Evolutionary conservation across 106 monocot species (phyloP).

Genomic region (Alisma plantagoaquatica): DNA sequence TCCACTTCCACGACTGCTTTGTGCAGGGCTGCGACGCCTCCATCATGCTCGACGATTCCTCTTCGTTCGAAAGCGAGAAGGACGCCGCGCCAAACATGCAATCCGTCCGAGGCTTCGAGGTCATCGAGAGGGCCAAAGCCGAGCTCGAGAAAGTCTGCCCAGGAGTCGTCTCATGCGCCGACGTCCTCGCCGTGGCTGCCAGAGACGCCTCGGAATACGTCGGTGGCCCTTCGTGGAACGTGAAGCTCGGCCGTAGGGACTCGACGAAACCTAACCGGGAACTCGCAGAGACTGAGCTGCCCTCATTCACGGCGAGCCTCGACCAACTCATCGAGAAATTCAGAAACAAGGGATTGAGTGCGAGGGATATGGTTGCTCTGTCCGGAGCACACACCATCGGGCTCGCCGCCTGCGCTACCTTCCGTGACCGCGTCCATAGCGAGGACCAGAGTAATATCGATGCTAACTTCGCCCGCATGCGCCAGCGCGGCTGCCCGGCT

Average conservation of each 20-base stretch:
- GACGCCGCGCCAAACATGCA: neutral
- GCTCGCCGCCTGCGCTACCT: too few relatives aligned
- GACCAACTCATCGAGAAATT: conserved; percentile 46
- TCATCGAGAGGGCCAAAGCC: too few relatives aligned
- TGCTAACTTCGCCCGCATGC: conserved; percentile 17
- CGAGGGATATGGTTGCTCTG: too few relatives aligned
- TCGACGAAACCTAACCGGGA: conserved; percentile 47
- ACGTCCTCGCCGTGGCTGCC: conserved; percentile 6
- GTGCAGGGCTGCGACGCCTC: conserved; percentile 12
- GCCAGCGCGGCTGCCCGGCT: conserved; percentile 8
- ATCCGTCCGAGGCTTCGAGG: too few relatives aligned
- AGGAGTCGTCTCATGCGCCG: conserved; percentile 9
- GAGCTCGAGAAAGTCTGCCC: too few relatives aligned
- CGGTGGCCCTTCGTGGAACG: too few relatives aligned
- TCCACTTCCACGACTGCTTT: too few relatives aligned
- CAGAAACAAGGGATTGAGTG: too few relatives aligned
- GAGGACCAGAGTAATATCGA: conserved; percentile 63
- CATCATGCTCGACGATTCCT: neutral
- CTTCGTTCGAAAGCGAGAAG: conserved; percentile 3
- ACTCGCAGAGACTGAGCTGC: conserved; percentile 48
- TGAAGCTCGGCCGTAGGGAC: too few relatives aligned
- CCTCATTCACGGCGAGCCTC: conserved; percentile 40
- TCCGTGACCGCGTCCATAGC: too few relatives aligned
- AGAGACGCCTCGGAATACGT: neutral
- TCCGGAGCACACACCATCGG: too few relatives aligned